Evolutionary conservation across 31 red algal species (phyloP).

Genomic region (Asparagopsis taxiformis): DNA sequence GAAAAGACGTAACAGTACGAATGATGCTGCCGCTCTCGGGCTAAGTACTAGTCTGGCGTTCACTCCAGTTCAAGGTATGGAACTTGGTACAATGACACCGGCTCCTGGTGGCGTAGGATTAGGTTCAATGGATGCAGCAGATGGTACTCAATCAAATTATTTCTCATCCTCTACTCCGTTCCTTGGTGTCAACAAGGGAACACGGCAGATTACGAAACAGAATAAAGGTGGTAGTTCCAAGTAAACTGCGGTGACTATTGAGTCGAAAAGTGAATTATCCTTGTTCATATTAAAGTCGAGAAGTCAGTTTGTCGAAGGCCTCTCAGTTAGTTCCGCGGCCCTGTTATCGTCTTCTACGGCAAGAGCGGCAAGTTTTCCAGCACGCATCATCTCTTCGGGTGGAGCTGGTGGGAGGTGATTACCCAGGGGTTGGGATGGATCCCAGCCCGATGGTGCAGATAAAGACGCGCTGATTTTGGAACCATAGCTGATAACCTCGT

Average conservation of each 20-base stretch:
- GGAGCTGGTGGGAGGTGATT: conserved; percentile 52
- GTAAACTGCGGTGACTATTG: too few species aligned
- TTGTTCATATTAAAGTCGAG: too few species aligned
- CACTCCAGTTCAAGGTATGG: conserved; percentile 28
- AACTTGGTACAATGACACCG: conserved; percentile 42
- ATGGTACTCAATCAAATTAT: conserved; percentile 24
- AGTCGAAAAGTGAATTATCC: too few species aligned
- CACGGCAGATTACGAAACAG: background rate
- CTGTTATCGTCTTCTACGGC: conserved; percentile 23
- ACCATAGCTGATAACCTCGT: conserved; percentile 61
- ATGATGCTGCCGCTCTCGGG: conserved; percentile 29
- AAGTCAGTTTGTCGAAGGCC: background rate
- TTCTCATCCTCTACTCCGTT: conserved; percentile 46
- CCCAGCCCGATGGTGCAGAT: conserved; percentile 48
- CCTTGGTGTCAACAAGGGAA: conserved; percentile 14
- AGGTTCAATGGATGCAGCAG: conserved; percentile 6
- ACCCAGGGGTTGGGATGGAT: conserved; percentile 48
- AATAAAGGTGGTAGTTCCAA: background rate
- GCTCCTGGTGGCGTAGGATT: conserved; percentile 42
- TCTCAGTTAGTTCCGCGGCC: background rate
- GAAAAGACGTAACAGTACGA: conserved; percentile 26
- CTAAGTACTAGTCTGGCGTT: conserved; percentile 19
- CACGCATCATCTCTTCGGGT: conserved; percentile 74
- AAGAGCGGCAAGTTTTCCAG: conserved; percentile 47
- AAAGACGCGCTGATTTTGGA: conserved; percentile 57